phyloP scores from a whole-genome alignment of 345 rosid species.

The Gossypium turneri region DNA sequence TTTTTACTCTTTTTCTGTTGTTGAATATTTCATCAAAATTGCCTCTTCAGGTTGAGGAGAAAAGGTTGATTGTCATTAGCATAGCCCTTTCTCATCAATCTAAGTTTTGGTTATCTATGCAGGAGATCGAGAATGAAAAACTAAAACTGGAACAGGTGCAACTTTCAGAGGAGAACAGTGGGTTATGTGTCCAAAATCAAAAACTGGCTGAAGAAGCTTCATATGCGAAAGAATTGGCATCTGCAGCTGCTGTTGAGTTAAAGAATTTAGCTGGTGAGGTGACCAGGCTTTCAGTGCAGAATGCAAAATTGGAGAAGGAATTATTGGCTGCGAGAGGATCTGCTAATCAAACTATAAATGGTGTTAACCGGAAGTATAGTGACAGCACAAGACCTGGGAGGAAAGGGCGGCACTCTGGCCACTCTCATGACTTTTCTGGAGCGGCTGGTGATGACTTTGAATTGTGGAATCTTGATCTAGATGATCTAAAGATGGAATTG shows the following conservation, averaged over 20 bases:
- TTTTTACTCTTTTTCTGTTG: background rate
- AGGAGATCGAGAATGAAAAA: constrained; percentile 84
- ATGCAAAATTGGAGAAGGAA: constrained; percentile 79
- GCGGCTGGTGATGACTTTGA: constrained; percentile 58
- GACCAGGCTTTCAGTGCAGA: constrained; percentile 77
- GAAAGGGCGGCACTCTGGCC: constrained; percentile 69
- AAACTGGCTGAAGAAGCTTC: constrained; percentile 95
- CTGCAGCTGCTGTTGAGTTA: constrained; percentile 99
- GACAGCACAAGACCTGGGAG: constrained; percentile 66
- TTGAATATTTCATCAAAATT: background rate
- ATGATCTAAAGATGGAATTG: constrained; percentile 79
- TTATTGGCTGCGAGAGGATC: constrained; percentile 57
- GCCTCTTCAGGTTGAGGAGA: background rate
- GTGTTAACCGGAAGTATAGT: constrained; percentile 57
- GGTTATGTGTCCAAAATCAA: constrained; percentile 76
- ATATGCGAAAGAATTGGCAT: constrained; percentile 93
- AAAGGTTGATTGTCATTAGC: background rate
- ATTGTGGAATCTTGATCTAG: constrained; percentile 75
- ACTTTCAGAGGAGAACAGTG: constrained; percentile 88
- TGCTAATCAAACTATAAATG: constrained; percentile 42
- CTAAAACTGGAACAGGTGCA: constrained; percentile 80
- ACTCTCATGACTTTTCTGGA: constrained; percentile 53
- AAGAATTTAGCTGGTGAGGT: constrained; percentile 94
- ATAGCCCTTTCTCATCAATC: background rate
- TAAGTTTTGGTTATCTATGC: constrained; percentile 21